phyloP scores from a whole-genome alignment of 139 green algal genomes.

The Raphidocelis subcapitata region DNA sequence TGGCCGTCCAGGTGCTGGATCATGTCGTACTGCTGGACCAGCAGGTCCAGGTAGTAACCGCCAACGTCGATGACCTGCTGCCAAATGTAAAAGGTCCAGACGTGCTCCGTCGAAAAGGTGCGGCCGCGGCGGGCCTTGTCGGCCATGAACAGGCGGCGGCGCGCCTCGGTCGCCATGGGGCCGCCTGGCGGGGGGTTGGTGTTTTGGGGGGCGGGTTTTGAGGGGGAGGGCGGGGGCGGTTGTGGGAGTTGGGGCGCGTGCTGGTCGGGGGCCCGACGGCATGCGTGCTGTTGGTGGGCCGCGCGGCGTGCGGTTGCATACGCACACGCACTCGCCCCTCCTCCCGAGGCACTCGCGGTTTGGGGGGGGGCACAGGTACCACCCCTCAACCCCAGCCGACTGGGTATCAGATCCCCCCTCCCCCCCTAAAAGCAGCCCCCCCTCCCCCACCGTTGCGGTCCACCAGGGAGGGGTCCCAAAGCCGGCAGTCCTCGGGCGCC shows the following conservation, averaged over 20 bases:
- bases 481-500: neutral
- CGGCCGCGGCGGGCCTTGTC: neutral
- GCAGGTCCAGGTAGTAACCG: conserved; percentile 43
- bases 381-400: no score
- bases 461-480: neutral
- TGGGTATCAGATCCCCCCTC: no score
- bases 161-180: conserved; percentile 6
- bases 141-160: conserved; percentile 34
- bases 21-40: conserved; percentile 47
- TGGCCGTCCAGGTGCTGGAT: conserved; percentile 50
- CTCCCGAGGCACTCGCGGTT: no score
- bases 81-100: conserved; percentile 58
- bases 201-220: no score
- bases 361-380: no score
- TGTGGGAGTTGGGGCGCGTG: no score
- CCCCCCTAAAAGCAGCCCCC: no score
- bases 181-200: conserved; percentile 17
- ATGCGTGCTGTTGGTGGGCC: no score
- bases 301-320: no score
- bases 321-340: no score
- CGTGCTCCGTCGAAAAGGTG: conserved; percentile 33
- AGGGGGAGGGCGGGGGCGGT: no score
- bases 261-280: no score
- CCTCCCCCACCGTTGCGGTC: neutral
- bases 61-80: conserved; percentile 42